Conservation (phyloP, 169 alveolate species). For the Cryptosporidium bovis region DNA sequence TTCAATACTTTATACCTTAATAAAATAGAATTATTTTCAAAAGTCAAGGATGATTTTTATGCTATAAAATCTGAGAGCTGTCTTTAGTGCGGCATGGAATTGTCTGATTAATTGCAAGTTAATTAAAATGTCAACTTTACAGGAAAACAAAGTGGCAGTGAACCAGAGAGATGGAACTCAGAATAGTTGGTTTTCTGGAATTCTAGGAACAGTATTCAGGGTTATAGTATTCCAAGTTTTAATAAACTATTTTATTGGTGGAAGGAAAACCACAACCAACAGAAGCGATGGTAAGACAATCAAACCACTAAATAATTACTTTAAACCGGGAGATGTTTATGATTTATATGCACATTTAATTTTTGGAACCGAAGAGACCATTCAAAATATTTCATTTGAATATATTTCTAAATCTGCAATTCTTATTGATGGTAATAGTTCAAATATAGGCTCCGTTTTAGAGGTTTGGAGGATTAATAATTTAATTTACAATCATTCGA, state of each 20-base stretch:
- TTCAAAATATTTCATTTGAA: conserved; percentile 74
- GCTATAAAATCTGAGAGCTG: no score
- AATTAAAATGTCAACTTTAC: conserved; percentile 8
- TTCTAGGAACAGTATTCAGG: conserved; percentile 68
- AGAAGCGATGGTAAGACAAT: conserved; percentile 34
- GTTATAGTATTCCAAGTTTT: conserved; percentile 78
- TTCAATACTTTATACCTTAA: no score
- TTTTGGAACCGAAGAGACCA: conserved; percentile 76
- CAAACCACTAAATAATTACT: conserved; percentile 74
- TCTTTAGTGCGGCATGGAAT: no score
- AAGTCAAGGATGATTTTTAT: no score
- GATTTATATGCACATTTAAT: conserved; percentile 75
- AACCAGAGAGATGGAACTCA: conserved; percentile 6
- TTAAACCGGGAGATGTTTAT: conserved; percentile 77
- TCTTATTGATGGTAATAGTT: conserved; percentile 61
- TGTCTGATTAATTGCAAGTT: neutral
- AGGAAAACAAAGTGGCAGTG: neutral
- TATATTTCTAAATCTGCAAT: conserved; percentile 68
- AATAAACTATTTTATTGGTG: conserved; percentile 79
- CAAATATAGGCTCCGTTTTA: conserved; percentile 39
- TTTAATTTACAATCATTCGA: conserved; percentile 10
- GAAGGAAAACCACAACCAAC: conserved; percentile 69
- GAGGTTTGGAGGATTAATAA: conserved; percentile 39
- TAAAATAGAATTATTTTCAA: no score
- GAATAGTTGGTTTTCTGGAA: conserved; percentile 64